These are phyloP conservation scores for Sungouiella blattae DNA, from an alignment of 805 yeast species.

Conservation along the genomic window DNA sequence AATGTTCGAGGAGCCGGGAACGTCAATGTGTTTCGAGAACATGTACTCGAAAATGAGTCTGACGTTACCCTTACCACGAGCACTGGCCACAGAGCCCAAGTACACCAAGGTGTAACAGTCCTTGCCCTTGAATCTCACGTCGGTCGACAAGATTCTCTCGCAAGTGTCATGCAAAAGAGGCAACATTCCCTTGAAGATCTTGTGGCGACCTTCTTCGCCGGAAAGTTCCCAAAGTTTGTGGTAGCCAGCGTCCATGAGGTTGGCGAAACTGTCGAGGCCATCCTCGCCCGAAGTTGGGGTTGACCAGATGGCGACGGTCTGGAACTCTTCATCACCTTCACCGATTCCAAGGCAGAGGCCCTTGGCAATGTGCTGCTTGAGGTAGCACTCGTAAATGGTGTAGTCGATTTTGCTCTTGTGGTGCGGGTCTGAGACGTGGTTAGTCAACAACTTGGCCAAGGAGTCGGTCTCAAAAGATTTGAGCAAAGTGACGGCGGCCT, in stretches of 20 bases:
- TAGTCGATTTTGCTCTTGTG: conserved; percentile 8
- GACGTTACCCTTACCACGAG: conserved; percentile 57
- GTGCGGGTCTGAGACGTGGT: conserved; percentile 9
- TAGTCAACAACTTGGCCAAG: conserved; percentile 24
- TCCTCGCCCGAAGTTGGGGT: conserved; percentile 40
- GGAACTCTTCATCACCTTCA: conserved; percentile 41
- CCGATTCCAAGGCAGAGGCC: conserved; percentile 51
- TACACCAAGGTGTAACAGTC: conserved; percentile 43
- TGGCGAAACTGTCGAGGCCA: conserved; percentile 44
- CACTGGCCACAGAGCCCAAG: conserved; percentile 39
- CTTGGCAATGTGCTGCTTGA: conserved; percentile 46
- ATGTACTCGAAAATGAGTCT: conserved; percentile 47
- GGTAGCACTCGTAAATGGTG: conserved; percentile 47
- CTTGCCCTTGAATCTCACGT: conserved; percentile 34
- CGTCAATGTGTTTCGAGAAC: conserved; percentile 45
- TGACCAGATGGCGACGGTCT: conserved; percentile 55
- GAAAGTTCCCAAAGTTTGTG: conserved; percentile 47
- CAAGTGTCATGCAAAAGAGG: conserved; percentile 49
- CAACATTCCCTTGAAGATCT: conserved; percentile 49
- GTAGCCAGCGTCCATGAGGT: conserved; percentile 51
- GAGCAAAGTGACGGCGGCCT: conserved; percentile 37
- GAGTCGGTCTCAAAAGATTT: conserved; percentile 34
- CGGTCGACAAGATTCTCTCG: conserved; percentile 41
- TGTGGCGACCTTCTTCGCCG: conserved; percentile 45
- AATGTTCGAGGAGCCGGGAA: conserved; percentile 27